Evolutionary conservation across 768 basidiomycete genomes (phyloP), one percentile per base, ranked within the genome.

Genomic region (Russula lepida): DNA sequence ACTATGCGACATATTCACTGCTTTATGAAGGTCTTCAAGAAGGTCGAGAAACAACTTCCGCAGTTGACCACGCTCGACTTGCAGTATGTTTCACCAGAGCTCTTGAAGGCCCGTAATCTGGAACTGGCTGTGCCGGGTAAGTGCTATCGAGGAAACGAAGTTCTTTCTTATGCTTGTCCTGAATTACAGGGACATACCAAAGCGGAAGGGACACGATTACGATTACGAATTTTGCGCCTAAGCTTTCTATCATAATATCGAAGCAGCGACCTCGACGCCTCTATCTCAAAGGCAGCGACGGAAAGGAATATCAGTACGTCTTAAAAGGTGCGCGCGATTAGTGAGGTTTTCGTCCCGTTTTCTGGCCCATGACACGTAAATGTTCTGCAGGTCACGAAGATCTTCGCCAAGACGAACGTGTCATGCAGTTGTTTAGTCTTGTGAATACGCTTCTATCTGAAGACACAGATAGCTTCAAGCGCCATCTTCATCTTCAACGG

Each of bases 391-490:
- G 97, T 8, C 97, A 99, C 73, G 97, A 99, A 75, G 97, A 99
- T 76, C 79, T 99, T 54, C 93, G 97, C 43, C 97, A 98, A 74
- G 97, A 99, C 71, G 97, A 99, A 69, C 84, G 97, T 64, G 97
- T 98, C 58, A 98, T 98, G 95, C 97, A 99, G 72, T 81, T 98
- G 21, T 98, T 98, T 73, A 89, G 97, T 61, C 84, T 99, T 50
- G 89, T 98, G 68, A 99, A 99, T 73, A 95, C 92, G 0, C 76
- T 98, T 2, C 84, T 99, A 30, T 87, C 90, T 7, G 86, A 92
- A 21, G 95, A 99, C 69, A 90, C 93, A 23, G 85, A 90, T 69
- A 93, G 92, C 71, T 98, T 95, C 81, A 97, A 95, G 76, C 81
- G 97, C 37, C 92, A 94, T 66, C 79, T 99, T 48, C 92, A 94